Evolutionary conservation across 2,329 filamentous ascomycete species (phyloP), one percentile per base, ranked within the genome.

Genomic region (Alternaria longipes): DNA sequence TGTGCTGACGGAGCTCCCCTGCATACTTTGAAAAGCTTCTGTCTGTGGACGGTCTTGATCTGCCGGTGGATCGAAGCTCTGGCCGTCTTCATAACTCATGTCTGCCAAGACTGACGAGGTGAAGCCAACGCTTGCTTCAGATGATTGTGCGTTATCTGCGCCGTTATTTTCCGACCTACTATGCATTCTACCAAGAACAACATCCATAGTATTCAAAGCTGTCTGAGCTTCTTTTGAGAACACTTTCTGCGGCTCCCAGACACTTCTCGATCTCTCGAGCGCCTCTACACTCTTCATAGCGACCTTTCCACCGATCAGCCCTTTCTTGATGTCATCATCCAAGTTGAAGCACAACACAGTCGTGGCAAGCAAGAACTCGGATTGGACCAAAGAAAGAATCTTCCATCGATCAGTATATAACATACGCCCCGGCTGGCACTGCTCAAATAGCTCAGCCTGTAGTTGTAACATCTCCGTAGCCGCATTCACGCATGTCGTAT

Each of bases 221-320:
- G 26, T 46, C 24, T 46, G 44, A 16, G 44, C 24, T 46, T 46
- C 44, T 46, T 46, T 46, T 16, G 44, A 46, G 24, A 30, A 46
- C 2, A 9, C 44, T 24, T 46, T 24, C 28, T 46, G 28, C 8
- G 28, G 44, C 26, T 46, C 44, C 26, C 44, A 46, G 9, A 46
- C 24, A n/a, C 44, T 46, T 6, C 26, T 46, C 44, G 44, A 46
- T 28, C 3, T 18, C 44, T 46, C 28, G 24, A 46, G 44, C 28
- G 44, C 44, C 28, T 46, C 24, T 28, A 30, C 9, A 12, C 44
- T 46, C 28, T 46, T 46, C 24, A 12, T 26, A 11, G 44, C 24
- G 9, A 46, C 44, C 4, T 46, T 24, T 20, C 28, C 26, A 16
- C 44, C 44, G 44, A 30, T 7, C 9, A 46, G 16, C 44, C 44